phyloP scores from a whole-genome alignment of 345 rosid species.

The Lepidium sativum region DNA sequence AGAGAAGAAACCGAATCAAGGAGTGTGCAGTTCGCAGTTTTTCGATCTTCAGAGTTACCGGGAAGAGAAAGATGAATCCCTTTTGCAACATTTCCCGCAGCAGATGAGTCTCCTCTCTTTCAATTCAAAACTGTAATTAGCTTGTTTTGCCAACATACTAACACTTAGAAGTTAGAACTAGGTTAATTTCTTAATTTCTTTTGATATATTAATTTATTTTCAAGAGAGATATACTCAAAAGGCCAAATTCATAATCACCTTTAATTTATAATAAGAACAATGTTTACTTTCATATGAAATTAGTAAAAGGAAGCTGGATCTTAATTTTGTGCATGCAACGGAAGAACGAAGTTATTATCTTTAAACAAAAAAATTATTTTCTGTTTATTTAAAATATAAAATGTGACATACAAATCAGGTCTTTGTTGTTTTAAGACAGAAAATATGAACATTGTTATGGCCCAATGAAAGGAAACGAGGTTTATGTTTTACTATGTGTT shows the following conservation, averaged over 20 bases:
- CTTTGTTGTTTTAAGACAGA: constrained; percentile 14
- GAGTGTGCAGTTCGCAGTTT: not conserved
- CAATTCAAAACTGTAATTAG: constrained; percentile 17
- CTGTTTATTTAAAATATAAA: not conserved
- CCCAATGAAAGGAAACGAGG: constrained; percentile 7
- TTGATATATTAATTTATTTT: not conserved
- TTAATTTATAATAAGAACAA: not conserved
- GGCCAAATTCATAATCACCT: constrained; percentile 11
- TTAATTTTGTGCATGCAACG: not conserved
- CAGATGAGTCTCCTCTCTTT: constrained; percentile 32
- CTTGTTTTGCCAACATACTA: not conserved
- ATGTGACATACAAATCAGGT: not conserved
- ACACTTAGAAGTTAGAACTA: constrained; percentile 1
- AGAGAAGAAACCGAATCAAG: constrained; percentile 19
- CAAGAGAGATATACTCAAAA: not conserved
- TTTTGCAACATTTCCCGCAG: constrained; percentile 6
- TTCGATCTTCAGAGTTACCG: not conserved
- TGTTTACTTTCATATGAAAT: not conserved
- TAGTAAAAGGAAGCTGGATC: not conserved
- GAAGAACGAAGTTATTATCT: not conserved
- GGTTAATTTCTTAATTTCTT: not conserved
- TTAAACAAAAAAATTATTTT: not conserved
- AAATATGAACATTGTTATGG: not conserved
- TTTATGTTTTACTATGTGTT: not conserved
- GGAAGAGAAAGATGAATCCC: not conserved